Conservation (phyloP, 1,284 basidiomycete genomes). For the Ustilago loliicola region DNA sequence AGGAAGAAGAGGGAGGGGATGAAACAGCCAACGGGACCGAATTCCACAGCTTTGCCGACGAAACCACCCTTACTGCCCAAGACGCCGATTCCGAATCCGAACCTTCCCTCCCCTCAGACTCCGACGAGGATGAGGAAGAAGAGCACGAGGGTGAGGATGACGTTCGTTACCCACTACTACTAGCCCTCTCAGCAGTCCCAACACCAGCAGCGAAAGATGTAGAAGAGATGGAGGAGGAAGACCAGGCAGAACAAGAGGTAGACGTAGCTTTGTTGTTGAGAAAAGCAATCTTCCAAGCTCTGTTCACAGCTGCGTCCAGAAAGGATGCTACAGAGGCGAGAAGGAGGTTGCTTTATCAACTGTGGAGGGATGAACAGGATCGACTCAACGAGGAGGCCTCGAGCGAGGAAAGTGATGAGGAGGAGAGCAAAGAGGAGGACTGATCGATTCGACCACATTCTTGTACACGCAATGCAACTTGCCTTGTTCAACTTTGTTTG, state of each 20-base stretch:
- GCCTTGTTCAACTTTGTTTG: background rate
- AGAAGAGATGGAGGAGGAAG: slow-evolving; percentile 15
- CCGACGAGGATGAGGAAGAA: slow-evolving; percentile 8
- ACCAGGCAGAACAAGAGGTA: background rate
- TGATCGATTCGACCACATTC: background rate
- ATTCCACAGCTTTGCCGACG: slow-evolving; percentile 48
- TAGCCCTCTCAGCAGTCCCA: slow-evolving; percentile 45
- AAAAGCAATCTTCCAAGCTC: slow-evolving; percentile 75
- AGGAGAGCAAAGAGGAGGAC: slow-evolving; percentile 4
- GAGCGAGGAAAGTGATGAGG: background rate
- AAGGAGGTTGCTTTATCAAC: slow-evolving; percentile 82
- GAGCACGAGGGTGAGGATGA: slow-evolving; percentile 30
- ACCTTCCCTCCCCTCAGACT: slow-evolving; percentile 5
- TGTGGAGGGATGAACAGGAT: slow-evolving; percentile 77
- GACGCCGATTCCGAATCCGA: slow-evolving; percentile 31
- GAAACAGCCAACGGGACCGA: slow-evolving; percentile 30
- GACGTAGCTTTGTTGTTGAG: slow-evolving; percentile 72
- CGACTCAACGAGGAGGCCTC: slow-evolving; percentile 25
- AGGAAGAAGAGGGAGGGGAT: slow-evolving; percentile 39
- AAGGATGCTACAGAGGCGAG: slow-evolving; percentile 82
- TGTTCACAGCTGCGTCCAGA: slow-evolving; percentile 83
- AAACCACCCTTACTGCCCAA: slow-evolving; percentile 17
- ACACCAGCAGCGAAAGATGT: slow-evolving; percentile 19
- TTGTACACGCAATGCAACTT: background rate
- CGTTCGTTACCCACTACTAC: slow-evolving; percentile 33